A percentile compares a stretch with the other conserved stretches of the same genome.
Evolutionary conservation across 176 grass and related monocot species (phyloP).

Genomic region (Paspalum notatum): DNA sequence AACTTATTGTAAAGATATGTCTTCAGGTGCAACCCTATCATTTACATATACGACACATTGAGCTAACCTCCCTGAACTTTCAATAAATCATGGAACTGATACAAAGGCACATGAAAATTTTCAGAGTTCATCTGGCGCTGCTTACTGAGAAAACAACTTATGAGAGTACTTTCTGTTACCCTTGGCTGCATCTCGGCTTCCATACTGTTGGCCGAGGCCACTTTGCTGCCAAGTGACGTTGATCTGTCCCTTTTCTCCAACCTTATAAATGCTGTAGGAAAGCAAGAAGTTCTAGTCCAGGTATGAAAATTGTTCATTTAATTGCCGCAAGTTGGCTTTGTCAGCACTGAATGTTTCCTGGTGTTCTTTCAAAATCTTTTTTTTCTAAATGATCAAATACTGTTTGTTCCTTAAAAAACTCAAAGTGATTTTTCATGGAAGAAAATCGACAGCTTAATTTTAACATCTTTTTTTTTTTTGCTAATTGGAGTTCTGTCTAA

Average conservation of each 20-base stretch:
- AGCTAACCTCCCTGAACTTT: conserved; percentile 5
- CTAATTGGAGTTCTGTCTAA: conserved; percentile 34
- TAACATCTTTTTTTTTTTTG: background rate
- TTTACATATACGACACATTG: background rate
- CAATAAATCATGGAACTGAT: conserved; percentile 36
- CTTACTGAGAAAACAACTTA: conserved; percentile 87
- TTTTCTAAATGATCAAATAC: background rate
- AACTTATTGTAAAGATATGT: background rate
- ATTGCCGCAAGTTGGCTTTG: background rate
- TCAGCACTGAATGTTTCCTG: background rate
- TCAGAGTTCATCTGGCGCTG: conserved; percentile 93
- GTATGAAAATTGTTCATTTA: conserved; percentile 48
- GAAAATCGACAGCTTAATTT: background rate
- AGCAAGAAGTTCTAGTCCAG: conserved; percentile 86
- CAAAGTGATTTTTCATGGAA: background rate
- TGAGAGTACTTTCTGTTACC: conserved; percentile 68
- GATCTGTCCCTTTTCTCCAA: conserved; percentile 98
- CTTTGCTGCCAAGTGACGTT: conserved; percentile 87
- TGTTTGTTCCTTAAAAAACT: background rate
- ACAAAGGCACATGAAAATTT: conserved; percentile 33
- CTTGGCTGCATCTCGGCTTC: conserved; percentile 85
- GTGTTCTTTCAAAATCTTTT: background rate
- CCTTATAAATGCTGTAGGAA: conserved; percentile 88
- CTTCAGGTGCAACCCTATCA: background rate
- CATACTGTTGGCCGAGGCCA: conserved; percentile 95